Base-by-base conservation (phyloP, 164 flowering plant genomes). In the Aristolochia contorta region DNA sequence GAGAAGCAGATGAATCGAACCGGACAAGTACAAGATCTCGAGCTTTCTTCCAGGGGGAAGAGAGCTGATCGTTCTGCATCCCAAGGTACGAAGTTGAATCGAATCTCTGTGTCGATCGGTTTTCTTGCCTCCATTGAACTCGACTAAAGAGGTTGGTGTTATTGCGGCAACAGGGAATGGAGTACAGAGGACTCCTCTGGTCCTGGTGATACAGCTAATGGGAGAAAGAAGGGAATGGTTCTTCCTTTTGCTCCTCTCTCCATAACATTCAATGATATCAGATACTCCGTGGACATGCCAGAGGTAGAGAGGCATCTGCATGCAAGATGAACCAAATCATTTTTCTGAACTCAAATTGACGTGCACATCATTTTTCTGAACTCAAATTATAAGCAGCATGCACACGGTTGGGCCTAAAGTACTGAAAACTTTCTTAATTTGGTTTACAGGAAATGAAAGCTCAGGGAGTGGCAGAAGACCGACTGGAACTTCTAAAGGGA, bases 401-500 rank as follows among this genome's bases (percentile, higher is more conserved):
- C n/a, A n/a, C n/a, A n/a, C n/a, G n/a, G n/a, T n/a, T n/a, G n/a
- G n/a, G n/a, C n/a, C n/a, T n/a, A n/a, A n/a, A n/a, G n/a, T n/a
- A n/a, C n/a, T 20, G 48, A 58, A 18, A 43, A 18, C 22, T 57
- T 53, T 14, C 30, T 24, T 24, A 32, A 30, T 41, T 47, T 25
- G 1, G 20, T 1, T 10, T 47, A 30, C 72, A 86, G 89, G 86
- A 84, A 81, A 80, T 86, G 86, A 84, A 76, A 73, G 74, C 63
- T 22, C 67, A 71, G 68, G 85, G 82, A 14, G 43, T 75, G 10
- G 14, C 46, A 47, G 77, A 71, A 55, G 79, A 79, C 24, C 64
- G 65, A 16, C 54, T 81, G 30, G 68, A 54, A 59, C 82, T 79
- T 64, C 49, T 81, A 21, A 78, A 77, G 61, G 75, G 77, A 27